Evolutionary conservation across 495 filamentous ascomycete genomes (phyloP), one percentile per base, ranked within the genome.

Genomic region (Echria macrotheca): DNA sequence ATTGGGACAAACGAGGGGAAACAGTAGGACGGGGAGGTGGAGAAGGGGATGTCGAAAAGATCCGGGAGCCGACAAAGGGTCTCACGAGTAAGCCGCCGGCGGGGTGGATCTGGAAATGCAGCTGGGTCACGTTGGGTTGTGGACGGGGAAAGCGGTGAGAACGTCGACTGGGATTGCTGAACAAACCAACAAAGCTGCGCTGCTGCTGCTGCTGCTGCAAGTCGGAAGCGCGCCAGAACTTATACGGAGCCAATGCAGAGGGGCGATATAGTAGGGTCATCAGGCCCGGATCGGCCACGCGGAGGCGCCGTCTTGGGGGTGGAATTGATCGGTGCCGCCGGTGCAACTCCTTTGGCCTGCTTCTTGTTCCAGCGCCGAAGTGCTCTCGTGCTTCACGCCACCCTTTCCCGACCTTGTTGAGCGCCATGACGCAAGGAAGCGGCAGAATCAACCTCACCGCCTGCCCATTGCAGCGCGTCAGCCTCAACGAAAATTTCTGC

Each of bases 371-470:
- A 41, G 8, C 22, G 17, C 15, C 6, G 17, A 15, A 21, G 38
- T 41, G 38, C 22, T 41, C 38, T 46, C 44, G 26, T 36, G 44
- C 29, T 35, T 14, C 37, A 6, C 15, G 26, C 25, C 38, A 41
- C 38, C 21, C 18, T 18, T 23, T 21, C 15, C 19, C 38, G n/a
- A 21, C 23, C 18, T 36, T 32, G 35, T 26, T 44, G 35, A 49
- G 32, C 33, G 12, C 33, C 24, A 58, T 60, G 60, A 60, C 57
- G 57, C 54, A 63, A 39, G 42, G 19, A 38, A 5, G 22, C 21
- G 56, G 59, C 56, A 57, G 56, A 55, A 44, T 32, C 6, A 0
- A 6, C 33, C 8, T 9, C 31, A 57, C 57, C 60, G 57, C 57
- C 57, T 60, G 46, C 57, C 59, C 4, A 5, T 53, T 53, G 28